These are phyloP conservation scores for Fusarium miscanthi DNA, from an alignment of 2,329 filamentous ascomycete genomes.

Conservation along the genomic window DNA sequence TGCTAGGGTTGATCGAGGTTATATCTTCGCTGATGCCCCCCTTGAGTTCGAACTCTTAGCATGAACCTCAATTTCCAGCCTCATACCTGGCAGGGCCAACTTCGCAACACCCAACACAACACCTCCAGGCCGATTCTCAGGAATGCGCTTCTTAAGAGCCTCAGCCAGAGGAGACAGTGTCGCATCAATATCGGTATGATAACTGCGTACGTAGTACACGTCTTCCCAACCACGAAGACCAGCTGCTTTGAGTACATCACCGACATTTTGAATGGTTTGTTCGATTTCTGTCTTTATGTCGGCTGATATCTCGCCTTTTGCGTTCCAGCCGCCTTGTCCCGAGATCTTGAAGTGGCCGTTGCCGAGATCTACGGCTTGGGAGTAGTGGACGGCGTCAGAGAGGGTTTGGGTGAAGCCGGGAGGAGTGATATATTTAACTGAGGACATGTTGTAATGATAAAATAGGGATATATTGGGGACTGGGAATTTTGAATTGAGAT, in stretches of 20 bases:
- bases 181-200: constrained; percentile 37
- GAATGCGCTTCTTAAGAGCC: constrained; percentile 23
- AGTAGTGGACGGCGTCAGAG: constrained; percentile 36
- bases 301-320: constrained; percentile 27
- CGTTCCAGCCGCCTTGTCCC: constrained; percentile 40
- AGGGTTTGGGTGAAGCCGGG: constrained; percentile 1
- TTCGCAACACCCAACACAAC: constrained; percentile 17
- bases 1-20: background rate
- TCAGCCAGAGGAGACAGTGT: constrained; percentile 19
- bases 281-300: constrained; percentile 26
- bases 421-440: constrained; percentile 20
- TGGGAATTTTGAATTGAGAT: background rate
- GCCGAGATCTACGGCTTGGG: constrained; percentile 39
- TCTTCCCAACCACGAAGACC: constrained; percentile 45
- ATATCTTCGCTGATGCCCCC: background rate
- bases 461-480: background rate
- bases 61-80: constrained; percentile 40
- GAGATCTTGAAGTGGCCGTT: constrained; percentile 42
- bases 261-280: constrained; percentile 40
- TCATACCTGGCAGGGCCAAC: constrained; percentile 36
- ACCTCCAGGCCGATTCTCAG: constrained; percentile 21
- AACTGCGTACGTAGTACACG: constrained; percentile 43
- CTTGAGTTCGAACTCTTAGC: constrained; percentile 8
- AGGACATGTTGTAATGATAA: background rate
- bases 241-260: constrained; percentile 37